Conservation (phyloP, 164 flowering plant genomes). For the Magnolia changhungtana region DNA sequence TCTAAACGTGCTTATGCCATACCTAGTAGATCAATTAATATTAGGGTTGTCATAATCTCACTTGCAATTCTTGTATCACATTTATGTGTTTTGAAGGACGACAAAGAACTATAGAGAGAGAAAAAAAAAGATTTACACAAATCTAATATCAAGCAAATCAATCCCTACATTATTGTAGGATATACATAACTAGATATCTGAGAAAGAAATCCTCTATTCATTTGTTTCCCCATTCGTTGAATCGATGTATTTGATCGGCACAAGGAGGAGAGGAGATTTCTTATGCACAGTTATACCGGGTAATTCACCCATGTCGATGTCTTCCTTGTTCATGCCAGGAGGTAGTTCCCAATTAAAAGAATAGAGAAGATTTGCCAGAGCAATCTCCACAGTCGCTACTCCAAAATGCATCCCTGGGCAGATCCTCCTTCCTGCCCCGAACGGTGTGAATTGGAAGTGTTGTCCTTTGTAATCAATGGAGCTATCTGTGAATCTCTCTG, state of each 20-base stretch:
- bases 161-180: too few species aligned
- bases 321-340: constrained; percentile 4
- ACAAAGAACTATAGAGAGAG: too few species aligned
- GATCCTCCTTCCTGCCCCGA: constrained; percentile 16
- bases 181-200: too few species aligned
- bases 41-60: too few species aligned
- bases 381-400: constrained; percentile 5
- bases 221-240: neutral
- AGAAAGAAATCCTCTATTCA: neutral
- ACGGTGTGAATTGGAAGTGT: constrained; percentile 13
- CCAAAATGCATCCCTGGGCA: constrained; percentile 18
- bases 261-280: constrained; percentile 13
- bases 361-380: constrained; percentile 13
- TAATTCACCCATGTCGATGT: constrained; percentile 8
- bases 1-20: too few species aligned
- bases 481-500: constrained; percentile 18
- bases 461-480: constrained; percentile 14
- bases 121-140: too few species aligned
- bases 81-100: too few species aligned
- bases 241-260: neutral
- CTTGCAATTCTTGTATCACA: too few species aligned
- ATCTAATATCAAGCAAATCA: too few species aligned
- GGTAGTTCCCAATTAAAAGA: constrained; percentile 20
- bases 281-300: constrained; percentile 12
- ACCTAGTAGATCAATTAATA: too few species aligned